Conservation (phyloP, 1,139 yeast genomes). For the Protomyces pachydermus region DNA sequence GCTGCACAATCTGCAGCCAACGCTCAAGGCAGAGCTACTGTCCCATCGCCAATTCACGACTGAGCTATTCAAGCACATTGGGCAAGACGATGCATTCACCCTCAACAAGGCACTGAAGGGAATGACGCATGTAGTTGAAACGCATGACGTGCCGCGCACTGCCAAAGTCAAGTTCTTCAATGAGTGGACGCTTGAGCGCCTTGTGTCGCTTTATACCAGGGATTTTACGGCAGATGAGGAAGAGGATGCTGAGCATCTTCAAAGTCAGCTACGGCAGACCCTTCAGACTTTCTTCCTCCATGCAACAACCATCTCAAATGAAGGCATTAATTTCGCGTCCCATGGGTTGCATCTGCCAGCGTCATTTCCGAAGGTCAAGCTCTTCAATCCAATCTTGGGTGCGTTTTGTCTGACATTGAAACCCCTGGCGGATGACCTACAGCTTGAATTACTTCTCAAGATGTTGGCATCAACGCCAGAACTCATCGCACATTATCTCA, state of each 20-base stretch:
- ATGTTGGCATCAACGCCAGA: slow-evolving; percentile 59
- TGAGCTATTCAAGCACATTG: slow-evolving; percentile 61
- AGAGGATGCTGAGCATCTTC: slow-evolving; percentile 31
- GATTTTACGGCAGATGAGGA: slow-evolving; percentile 32
- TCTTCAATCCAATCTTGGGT: slow-evolving; percentile 64
- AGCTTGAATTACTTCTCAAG: slow-evolving; percentile 52
- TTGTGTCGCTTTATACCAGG: slow-evolving; percentile 37
- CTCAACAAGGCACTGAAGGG: slow-evolving; percentile 47
- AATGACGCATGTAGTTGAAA: slow-evolving; percentile 50
- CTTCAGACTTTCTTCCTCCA: slow-evolving; percentile 50
- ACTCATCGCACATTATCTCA: slow-evolving; percentile 61
- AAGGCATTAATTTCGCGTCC: slow-evolving; percentile 61
- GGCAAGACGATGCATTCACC: slow-evolving; percentile 47
- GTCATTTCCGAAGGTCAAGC: slow-evolving; percentile 28
- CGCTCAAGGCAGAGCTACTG: slow-evolving; percentile 60
- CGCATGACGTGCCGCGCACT: slow-evolving; percentile 57
- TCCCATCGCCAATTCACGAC: slow-evolving; percentile 54
- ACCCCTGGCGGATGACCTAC: slow-evolving; percentile 73
- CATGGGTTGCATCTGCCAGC: slow-evolving; percentile 51
- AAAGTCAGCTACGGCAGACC: background rate
- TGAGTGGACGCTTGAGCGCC: slow-evolving; percentile 63
- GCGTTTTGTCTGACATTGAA: slow-evolving; percentile 60
- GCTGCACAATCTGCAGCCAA: slow-evolving; percentile 47
- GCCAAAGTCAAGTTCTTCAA: slow-evolving; percentile 73
- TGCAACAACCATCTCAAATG: slow-evolving; percentile 49